Percentiles rank a stretch among this genome's conserved stretches.
Conservation (phyloP, 768 basidiomycete genomes). For the Pisolithus tinctorius region DNA sequence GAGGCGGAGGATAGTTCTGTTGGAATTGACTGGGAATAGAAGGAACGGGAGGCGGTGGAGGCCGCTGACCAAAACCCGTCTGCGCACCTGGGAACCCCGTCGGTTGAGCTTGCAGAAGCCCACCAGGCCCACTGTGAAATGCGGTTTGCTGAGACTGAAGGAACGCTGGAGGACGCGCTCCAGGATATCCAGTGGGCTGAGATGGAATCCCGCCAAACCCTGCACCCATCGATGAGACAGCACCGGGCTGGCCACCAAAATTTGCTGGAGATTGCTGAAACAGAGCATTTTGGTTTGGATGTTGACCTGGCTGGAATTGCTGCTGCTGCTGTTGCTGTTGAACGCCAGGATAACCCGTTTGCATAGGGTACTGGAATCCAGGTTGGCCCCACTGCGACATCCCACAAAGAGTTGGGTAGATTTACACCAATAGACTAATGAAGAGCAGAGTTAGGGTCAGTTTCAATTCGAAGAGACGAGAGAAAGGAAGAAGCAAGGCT, state of each 20-base stretch:
- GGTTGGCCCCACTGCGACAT: constrained; percentile 80
- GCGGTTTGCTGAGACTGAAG: constrained; percentile 40
- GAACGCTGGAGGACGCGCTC: constrained; percentile 33
- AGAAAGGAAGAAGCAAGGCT: background rate
- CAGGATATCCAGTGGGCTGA: constrained; percentile 55
- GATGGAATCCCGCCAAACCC: constrained; percentile 40
- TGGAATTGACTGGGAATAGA: constrained; percentile 54
- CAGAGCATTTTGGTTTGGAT: constrained; percentile 23
- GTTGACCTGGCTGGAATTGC: constrained; percentile 32
- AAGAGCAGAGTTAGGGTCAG: background rate
- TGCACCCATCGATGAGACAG: constrained; percentile 23
- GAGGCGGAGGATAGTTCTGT: constrained; percentile 26
- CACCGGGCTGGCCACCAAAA: constrained; percentile 23
- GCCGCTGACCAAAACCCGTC: constrained; percentile 30
- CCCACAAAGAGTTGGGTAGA: constrained; percentile 11
- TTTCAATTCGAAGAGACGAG: background rate
- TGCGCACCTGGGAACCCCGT: constrained; percentile 39
- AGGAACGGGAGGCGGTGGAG: constrained; percentile 52
- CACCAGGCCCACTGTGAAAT: constrained; percentile 31
- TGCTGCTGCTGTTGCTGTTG: constrained; percentile 47
- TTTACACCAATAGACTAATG: background rate
- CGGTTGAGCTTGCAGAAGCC: constrained; percentile 45
- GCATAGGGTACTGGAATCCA: constrained; percentile 67
- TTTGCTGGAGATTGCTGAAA: constrained; percentile 36
- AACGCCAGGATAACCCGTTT: constrained; percentile 53